Evolutionary conservation across 2,329 filamentous ascomycete species (phyloP), one percentile per base, ranked within the genome.

Genomic region (Decorospora gaudefroyi): DNA sequence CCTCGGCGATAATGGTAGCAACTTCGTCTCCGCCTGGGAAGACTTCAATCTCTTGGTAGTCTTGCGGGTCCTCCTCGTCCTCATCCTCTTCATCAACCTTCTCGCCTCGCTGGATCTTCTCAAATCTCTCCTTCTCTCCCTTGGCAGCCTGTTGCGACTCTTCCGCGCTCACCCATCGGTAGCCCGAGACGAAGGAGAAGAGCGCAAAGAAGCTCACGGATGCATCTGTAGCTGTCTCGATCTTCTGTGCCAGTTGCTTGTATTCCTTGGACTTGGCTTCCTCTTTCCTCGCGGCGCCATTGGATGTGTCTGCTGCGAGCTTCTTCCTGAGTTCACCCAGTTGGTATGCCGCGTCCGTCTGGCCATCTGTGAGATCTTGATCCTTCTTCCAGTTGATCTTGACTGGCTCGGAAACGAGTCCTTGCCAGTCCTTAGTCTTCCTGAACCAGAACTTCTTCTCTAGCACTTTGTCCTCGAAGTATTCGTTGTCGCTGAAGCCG

Each of bases 361-460:
- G 75, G 33, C 92, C 91, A 42, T 82, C 78, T 25, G 90, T 96
- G 62, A 91, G 75, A 71, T 97, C 92, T 76, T 88, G 88, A 64
- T 81, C 87, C 55, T 76, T 72, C 62, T 82, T 80, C 81, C 90
- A 93, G 66, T 84, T 78, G 72, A 97, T 92, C 58, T 84, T 79
- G 55, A 96, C 88, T 4, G 92, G 92, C 76, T 95, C 90, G 16
- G 86, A 91, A 44, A 96, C 89, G 22, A 95, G 79, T 23, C 88
- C 88, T 23, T 80, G 77, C 82, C 83, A 90, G 65, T 85, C 80
- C 67, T 78, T 80, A 48, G 80, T 77, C 68, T 80, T 80, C 56
- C 91, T 84, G 78, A 86, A 90, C 81, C 86, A 92, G 74, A 97
- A 96, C 67, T 87, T 88, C 84, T 97, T 97, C 74, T 92, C 87